Evolutionary conservation across 140 eudicot genomes (phyloP), one percentile per base, ranked within the genome.

Genomic region (Bidens hawaiensis): DNA sequence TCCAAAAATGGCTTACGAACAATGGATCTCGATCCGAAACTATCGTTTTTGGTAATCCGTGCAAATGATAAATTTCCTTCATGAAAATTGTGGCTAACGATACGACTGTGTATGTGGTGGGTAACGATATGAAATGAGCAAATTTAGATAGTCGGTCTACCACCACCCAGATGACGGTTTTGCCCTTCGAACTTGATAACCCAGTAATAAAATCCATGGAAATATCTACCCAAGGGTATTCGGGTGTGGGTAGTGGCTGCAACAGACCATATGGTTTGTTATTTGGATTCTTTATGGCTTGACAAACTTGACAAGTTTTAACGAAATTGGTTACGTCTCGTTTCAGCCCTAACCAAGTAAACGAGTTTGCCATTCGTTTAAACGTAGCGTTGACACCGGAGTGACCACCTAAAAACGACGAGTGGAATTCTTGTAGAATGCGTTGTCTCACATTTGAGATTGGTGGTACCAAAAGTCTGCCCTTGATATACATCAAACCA

Each of bases 181-280:
- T n/a, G n/a, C n/a, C n/a, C n/a, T n/a, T n/a, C n/a, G n/a, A n/a
- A n/a, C n/a, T n/a, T n/a, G 3, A 45, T 45, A 0, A 67, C 72
- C 45, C 42, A 51, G 2, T 51, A 51, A 4, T 26, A 22, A 1
- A 48, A 3, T 33, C 48, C 23, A 18, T 22, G 2, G 59, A 52
- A 3, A 65, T 47, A 42, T 34, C 34, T 2, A 0, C 12, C 52
- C 51, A 67, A 1, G 43, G 33, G 10, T 34, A 11, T 3, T 4
- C 4, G 1, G 59, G 70, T 2, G 27, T 23, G 2, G 41, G 42
- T 2, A 64, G 31, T n/a, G 70, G 70, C 18, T 64, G 58, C 1
- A 64, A 13, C 4, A 64, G 53, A n/a, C 72, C 63, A 16, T 45
- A 45, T 3, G 52, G 52, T 67, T 14, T n/a, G n/a, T n/a, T n/a